Evolutionary conservation across 2,329 filamentous ascomycete genomes (phyloP), one percentile per base, ranked within the genome.

Genomic region (Fusarium temperatum): DNA sequence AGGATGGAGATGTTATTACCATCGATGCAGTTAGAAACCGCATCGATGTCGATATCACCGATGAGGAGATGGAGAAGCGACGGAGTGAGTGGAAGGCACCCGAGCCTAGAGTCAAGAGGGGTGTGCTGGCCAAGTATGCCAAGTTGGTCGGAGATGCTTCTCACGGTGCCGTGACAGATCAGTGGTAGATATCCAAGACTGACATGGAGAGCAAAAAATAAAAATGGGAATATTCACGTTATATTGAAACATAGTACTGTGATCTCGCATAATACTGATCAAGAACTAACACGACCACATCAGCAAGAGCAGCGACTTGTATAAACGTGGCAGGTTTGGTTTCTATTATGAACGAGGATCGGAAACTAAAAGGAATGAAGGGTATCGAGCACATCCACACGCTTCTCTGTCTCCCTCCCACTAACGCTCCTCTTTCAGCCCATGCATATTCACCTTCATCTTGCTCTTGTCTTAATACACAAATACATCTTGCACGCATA

Each of bases 121-220:
- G 96, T 44, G 92, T 92, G 45, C 80, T 98, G 85, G 95, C 94
- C 10, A 98, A 98, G 87, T 98, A 98, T 85, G 93, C 93, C 12
- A 85, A 89, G 48, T 83, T 98, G 78, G 96, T 98, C 1, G 93
- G 95, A 3, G 95, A 98, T 88, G 96, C 96, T 17, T 96, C 93
- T 81, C 93, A 96, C 78, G 96, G 96, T 10, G 95, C 95, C 14
- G 93, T 98, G 83, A 98, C 95, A 44, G 95, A 98, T 70, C 78
- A 74, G 42, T 81, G 79, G 80, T 82, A 63, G 44, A 67, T 45
- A 50, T 58, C 38, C n/a, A 39, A 51, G 51, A 60, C 38, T 9
- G 42, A 55, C n/a, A 53, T 53, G 50, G n/a, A 50, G 22, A 58
- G 53, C 17, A 39, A 69, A 64, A 64, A 24, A 62, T 9, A n/a